Evolutionary conservation across 2,329 filamentous ascomycete genomes (phyloP), one percentile per base, ranked within the genome.

Genomic region (Colletotrichum sp.): DNA sequence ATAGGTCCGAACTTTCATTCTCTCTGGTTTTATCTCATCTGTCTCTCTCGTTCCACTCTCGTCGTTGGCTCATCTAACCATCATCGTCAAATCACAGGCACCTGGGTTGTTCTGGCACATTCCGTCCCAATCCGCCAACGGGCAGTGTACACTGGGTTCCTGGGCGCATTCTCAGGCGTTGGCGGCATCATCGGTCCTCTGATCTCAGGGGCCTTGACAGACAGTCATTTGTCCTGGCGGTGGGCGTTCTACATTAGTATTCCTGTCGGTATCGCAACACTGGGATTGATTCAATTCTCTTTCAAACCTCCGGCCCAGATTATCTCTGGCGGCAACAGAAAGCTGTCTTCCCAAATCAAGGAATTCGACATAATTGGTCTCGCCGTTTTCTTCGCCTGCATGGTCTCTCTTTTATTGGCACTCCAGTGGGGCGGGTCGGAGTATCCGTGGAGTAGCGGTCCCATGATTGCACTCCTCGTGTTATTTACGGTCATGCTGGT

Each of bases 331-430:
- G 28, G 59, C 67, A 78, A 82, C 63, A 74, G 24, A 21, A 66
- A 13, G 36, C 9, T 71, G 65, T 32, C 14, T 48, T 36, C 70
- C 66, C 69, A 76, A 21, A 28, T 80, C 13, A 52, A 77, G 74
- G 78, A 81, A 43, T 74, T 81, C 16, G 79, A 81, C 61, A 71
- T 73, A 8, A 48, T 78, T 6, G 79, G 80, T 12, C 78, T 74
- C n/a, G n/a, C 75, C 4, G 24, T 74, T 26, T 78, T 81, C 64
- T 66, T 81, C 21, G 74, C 77, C 3, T 77, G 73, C 21, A 72
- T 78, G 34, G 79, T 87, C 52, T 88, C 85, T 74, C 83, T 88
- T 8, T 76, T 88, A 1, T 78, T 89, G 10, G 87, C 87, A 9
- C 80, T 89, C 13, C 85, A 88, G 71, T 88, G 86, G 86, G 84